Evolutionary conservation across 2,329 filamentous ascomycete species (phyloP).

Genomic region (Neoarthrinium moseri): DNA sequence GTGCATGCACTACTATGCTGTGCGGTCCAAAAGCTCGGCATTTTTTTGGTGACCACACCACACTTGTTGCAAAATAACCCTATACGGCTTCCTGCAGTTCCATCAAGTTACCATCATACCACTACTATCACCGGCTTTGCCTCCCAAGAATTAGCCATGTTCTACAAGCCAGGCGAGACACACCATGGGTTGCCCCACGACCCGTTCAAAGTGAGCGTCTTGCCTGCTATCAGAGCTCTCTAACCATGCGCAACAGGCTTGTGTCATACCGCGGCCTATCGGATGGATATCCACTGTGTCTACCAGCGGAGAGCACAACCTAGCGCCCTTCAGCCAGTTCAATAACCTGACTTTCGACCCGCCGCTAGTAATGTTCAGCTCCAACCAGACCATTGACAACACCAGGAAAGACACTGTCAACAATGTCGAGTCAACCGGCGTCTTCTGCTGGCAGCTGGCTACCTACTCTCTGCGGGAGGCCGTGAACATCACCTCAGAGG

Average conservation of each 20-base stretch:
- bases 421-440: slow-evolving; percentile 54
- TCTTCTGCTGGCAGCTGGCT: slow-evolving; percentile 60
- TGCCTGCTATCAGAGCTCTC: neutral
- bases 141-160: too few relatives aligned
- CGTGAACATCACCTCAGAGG: slow-evolving; percentile 54
- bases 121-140: too few relatives aligned
- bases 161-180: slow-evolving; percentile 10
- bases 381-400: slow-evolving; percentile 49
- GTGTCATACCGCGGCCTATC: slow-evolving; percentile 60
- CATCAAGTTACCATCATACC: too few relatives aligned
- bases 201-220: slow-evolving; percentile 22
- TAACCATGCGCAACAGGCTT: slow-evolving; percentile 32
- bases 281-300: slow-evolving; percentile 61
- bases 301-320: slow-evolving; percentile 45
- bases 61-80: too few relatives aligned
- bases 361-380: slow-evolving; percentile 61
- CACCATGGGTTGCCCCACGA: slow-evolving; percentile 9
- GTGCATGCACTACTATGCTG: too few relatives aligned
- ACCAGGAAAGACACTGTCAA: slow-evolving; percentile 54
- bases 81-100: too few relatives aligned
- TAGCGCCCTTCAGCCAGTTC: slow-evolving; percentile 62
- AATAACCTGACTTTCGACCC: slow-evolving; percentile 63
- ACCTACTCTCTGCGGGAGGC: slow-evolving; percentile 54
- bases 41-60: too few relatives aligned
- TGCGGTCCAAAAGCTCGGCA: too few relatives aligned